phyloP scores from a whole-genome alignment of 345 rosid species.

The Hibiscus mutabilis region DNA sequence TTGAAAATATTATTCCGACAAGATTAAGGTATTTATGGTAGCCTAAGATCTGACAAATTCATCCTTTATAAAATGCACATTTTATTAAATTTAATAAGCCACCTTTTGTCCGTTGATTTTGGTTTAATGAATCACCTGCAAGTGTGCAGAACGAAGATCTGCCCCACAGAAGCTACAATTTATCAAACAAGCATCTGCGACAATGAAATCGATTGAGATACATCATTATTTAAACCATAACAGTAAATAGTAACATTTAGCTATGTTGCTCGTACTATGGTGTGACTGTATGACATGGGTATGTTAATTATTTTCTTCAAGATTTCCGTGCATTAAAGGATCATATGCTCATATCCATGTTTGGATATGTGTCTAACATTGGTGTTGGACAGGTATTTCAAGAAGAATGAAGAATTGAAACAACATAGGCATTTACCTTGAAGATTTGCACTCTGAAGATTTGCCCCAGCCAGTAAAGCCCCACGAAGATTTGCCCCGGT shows the following conservation, averaged over 20 bases:
- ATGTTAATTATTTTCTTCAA: background rate
- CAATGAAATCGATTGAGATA: background rate
- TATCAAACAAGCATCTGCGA: constrained; percentile 78
- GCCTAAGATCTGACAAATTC: background rate
- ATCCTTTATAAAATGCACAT: background rate
- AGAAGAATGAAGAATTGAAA: background rate
- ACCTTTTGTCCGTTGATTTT: background rate
- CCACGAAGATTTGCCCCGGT: constrained; percentile 87
- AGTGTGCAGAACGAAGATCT: constrained; percentile 81
- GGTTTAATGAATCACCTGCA: constrained; percentile 48
- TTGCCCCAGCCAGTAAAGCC: constrained; percentile 76
- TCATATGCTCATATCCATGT: background rate
- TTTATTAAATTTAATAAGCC: constrained; percentile 2
- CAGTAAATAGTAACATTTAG: background rate
- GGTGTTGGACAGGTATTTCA: background rate
- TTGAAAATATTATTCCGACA: background rate
- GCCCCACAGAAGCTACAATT: constrained; percentile 90
- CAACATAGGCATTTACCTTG: constrained; percentile 41
- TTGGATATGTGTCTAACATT: background rate
- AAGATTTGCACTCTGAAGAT: constrained; percentile 92
- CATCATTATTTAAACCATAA: background rate
- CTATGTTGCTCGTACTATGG: background rate
- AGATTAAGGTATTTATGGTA: background rate
- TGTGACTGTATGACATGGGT: background rate
- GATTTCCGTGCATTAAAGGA: background rate